phyloP scores from a whole-genome alignment of 2,329 filamentous ascomycete species.

The Arthroderma sp. region DNA sequence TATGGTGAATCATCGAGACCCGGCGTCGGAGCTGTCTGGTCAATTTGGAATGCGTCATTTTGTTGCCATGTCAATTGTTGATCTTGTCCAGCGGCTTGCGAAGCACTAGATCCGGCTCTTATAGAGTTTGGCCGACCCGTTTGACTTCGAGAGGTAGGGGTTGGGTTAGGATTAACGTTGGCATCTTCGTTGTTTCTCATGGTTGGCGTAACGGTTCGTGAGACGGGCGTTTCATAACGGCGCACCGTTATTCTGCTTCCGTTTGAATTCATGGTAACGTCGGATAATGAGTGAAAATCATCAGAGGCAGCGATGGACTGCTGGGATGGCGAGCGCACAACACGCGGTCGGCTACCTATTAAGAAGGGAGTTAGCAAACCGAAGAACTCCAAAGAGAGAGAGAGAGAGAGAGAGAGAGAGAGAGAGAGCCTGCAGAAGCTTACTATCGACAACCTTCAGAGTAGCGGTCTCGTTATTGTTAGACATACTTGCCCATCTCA shows the following conservation, averaged over 20 bases:
- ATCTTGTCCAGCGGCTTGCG: constrained; percentile 15
- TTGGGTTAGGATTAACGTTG: no score
- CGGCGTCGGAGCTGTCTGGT: constrained; percentile 46
- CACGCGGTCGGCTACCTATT: constrained; percentile 33
- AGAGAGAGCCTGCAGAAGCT: not conserved
- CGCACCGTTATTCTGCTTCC: constrained; percentile 26
- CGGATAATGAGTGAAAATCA: constrained; percentile 37
- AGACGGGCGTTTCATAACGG: constrained; percentile 34
- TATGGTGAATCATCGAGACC: constrained; percentile 76
- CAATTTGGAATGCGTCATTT: constrained; percentile 9
- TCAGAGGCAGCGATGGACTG: constrained; percentile 37
- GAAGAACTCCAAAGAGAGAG: not conserved
- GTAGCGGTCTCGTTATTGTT: constrained; percentile 6
- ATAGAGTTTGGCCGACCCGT: not conserved
- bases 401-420: not conserved
- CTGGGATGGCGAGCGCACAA: constrained; percentile 29
- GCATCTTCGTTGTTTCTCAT: no score
- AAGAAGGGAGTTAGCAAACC: not conserved
- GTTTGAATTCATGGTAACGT: constrained; percentile 25
- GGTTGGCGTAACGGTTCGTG: constrained; percentile 17
- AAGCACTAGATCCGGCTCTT: not conserved
- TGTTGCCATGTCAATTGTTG: no score
- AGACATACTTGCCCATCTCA: no score
- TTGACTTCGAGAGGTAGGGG: no score
- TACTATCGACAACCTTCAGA: constrained; percentile 9